Conservation (phyloP, 108 stramenopile species). For the Tribonema minus region DNA sequence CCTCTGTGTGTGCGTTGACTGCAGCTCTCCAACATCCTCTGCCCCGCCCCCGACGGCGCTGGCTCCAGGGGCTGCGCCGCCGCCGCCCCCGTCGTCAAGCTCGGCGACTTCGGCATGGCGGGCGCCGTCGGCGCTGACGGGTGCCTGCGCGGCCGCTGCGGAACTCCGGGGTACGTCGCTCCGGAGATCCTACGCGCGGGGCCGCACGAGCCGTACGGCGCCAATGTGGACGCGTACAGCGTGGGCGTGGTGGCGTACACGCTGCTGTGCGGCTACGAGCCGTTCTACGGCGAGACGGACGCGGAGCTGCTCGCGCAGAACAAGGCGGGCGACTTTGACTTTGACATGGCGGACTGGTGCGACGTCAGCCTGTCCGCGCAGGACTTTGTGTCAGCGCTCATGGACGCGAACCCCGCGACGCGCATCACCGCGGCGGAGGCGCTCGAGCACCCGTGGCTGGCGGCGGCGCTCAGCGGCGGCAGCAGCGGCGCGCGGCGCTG, state of each 20-base stretch:
- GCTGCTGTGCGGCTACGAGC: slow-evolving; percentile 85
- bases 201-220: slow-evolving; percentile 69
- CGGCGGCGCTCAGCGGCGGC: too few relatives aligned
- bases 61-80: too few relatives aligned
- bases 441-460: too few relatives aligned
- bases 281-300: slow-evolving; percentile 75
- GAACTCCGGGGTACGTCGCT: slow-evolving; percentile 75
- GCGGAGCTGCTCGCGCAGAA: slow-evolving; percentile 72
- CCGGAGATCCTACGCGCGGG: slow-evolving; percentile 77
- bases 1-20: too few relatives aligned
- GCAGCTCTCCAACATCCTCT: slow-evolving; percentile 78
- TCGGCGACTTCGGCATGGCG: slow-evolving; percentile 85
- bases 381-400: slow-evolving; percentile 52
- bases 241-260: slow-evolving; percentile 78
- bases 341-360: slow-evolving; percentile 72
- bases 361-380: slow-evolving; percentile 60
- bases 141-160: slow-evolving; percentile 77
- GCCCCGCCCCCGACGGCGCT: too few relatives aligned
- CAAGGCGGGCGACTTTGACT: slow-evolving; percentile 63
- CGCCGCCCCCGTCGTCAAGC: too few relatives aligned
- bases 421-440: slow-evolving; percentile 18
- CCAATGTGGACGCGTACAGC: slow-evolving; percentile 82
- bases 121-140: slow-evolving; percentile 61
- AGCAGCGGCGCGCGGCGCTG: too few relatives aligned
- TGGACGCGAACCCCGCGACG: slow-evolving; percentile 1